Base-by-base conservation (phyloP, 192 early-diverging fungal genomes). In the Backusella liffmaniae region DNA sequence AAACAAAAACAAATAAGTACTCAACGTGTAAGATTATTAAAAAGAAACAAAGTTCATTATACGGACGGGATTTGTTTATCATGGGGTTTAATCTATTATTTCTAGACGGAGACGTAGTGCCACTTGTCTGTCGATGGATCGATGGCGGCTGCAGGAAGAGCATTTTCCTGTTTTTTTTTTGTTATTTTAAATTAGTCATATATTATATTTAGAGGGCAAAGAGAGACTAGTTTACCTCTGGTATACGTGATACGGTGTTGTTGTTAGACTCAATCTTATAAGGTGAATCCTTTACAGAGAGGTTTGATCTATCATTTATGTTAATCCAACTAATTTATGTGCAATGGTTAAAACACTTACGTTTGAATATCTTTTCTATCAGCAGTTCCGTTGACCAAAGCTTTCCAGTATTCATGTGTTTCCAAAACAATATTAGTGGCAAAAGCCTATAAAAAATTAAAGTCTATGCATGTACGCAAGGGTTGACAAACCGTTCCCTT, bases 331-430 rank as follows among this genome's bases (percentile, higher is more conserved):
- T 56, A 84, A 51, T 34, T 79, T 77, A 46, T 26, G 2, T 78
- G 36, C 9, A 83, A 51, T 0, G n/a, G 34, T 8, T 10, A 18
- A 44, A 75, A 80, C 9, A 51, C 62, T 56, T 66, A 73, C 77
- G 30, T 78, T 39, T 66, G 32, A 37, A 78, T 78, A 15, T 73
- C 21, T 15, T 73, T 65, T 36, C 16, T 67, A 4, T 37, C 35
- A 26, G 65, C 18, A 62, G 59, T 74, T 16, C 77, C 77, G 59
- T 73, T 87, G 76, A 97, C 89, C 66, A 99, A 84, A 65, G 87
- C 86, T 80, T 90, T 87, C 98, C 98, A 99, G 44, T 96, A 92
- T 69, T 99, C 96, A 80, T 95, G 89, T 44, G 92, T 94, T 86
- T 99, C 96, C 81, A 90, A 84, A 80, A 99, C 83, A 66, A 98